Percentiles rank a stretch among this genome's conserved stretches.
Evolutionary conservation across 805 yeast species (phyloP).

Genomic region (Saccharomycopsis fermentans): DNA sequence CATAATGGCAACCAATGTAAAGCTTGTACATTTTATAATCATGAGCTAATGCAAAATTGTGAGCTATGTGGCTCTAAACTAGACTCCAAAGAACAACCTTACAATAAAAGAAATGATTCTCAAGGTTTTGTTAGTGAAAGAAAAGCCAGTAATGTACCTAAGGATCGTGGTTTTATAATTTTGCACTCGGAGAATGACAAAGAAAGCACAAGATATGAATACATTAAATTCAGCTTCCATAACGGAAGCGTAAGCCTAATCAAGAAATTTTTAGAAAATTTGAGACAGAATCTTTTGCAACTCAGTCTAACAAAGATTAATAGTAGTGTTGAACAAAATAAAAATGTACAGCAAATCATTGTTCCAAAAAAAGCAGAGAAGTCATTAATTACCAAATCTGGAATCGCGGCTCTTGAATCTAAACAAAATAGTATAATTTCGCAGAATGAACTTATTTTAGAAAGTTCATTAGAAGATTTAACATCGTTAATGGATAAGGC

Average conservation of each 20-base stretch:
- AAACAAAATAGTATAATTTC: conserved; percentile 43
- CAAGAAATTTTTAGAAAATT: conserved; percentile 4
- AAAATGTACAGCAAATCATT: conserved; percentile 12
- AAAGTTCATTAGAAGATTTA: conserved; percentile 64
- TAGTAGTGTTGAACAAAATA: conserved; percentile 2
- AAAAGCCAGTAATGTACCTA: conserved; percentile 2
- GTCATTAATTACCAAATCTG: conserved; percentile 30
- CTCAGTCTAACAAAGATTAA: neutral
- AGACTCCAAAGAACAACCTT: neutral
- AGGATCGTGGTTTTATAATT: neutral
- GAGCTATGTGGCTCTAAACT: conserved; percentile 76
- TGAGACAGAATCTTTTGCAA: conserved; percentile 11
- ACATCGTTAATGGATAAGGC: conserved; percentile 72
- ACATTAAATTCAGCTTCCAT: conserved; percentile 17
- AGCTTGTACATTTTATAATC: conserved; percentile 73
- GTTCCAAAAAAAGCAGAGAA: neutral
- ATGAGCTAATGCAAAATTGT: conserved; percentile 65
- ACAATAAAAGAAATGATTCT: neutral
- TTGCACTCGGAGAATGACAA: conserved; percentile 10
- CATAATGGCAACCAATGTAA: conserved; percentile 30
- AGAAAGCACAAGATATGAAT: conserved; percentile 19
- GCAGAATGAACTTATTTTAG: conserved; percentile 51
- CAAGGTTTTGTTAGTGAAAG: neutral
- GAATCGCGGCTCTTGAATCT: conserved; percentile 62
- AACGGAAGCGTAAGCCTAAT: neutral